Evolutionary conservation across 2,329 filamentous ascomycete species (phyloP).

Genomic region (Dactylellina haptotyla): DNA sequence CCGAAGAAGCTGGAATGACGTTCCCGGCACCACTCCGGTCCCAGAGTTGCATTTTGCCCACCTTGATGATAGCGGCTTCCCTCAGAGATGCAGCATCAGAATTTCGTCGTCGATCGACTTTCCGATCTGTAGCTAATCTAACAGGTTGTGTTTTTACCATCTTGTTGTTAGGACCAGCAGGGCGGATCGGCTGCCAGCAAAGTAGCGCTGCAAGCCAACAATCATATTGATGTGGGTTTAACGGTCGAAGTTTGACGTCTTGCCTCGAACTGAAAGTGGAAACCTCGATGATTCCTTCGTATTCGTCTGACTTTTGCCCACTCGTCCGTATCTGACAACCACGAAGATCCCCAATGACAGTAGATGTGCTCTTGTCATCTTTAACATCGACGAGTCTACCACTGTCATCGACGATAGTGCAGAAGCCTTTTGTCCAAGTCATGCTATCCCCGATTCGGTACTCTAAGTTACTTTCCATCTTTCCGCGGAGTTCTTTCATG

Average conservation of each 20-base stretch:
- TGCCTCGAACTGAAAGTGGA: conserved; percentile 65
- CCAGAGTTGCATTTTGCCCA: conserved; percentile 90
- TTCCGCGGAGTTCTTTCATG: conserved; percentile 80
- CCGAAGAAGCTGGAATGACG: conserved; percentile 58
- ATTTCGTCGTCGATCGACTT: conserved; percentile 63
- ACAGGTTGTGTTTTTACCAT: conserved; percentile 66
- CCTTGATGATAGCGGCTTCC: conserved; percentile 88
- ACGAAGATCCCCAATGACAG: conserved; percentile 75
- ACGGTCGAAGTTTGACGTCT: conserved; percentile 71
- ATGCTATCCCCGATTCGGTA: conserved; percentile 72
- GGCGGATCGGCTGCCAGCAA: conserved; percentile 81
- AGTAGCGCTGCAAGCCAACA: conserved; percentile 82
- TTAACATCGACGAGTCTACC: conserved; percentile 80
- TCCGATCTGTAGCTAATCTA: conserved; percentile 59
- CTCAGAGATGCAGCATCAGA: conserved; percentile 68
- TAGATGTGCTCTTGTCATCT: conserved; percentile 71
- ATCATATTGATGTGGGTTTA: conserved; percentile 74
- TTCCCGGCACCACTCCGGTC: conserved; percentile 72
- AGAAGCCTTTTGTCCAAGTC: conserved; percentile 76
- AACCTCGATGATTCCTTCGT: conserved; percentile 57
- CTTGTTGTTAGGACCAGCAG: conserved; percentile 68
- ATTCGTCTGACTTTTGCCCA: conserved; percentile 62
- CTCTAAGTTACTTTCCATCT: conserved; percentile 81
- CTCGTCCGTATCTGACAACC: conserved; percentile 74
- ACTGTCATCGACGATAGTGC: conserved; percentile 79